Base-by-base conservation (phyloP, 352 stramenopile species). In the Peronospora farinosa region DNA sequence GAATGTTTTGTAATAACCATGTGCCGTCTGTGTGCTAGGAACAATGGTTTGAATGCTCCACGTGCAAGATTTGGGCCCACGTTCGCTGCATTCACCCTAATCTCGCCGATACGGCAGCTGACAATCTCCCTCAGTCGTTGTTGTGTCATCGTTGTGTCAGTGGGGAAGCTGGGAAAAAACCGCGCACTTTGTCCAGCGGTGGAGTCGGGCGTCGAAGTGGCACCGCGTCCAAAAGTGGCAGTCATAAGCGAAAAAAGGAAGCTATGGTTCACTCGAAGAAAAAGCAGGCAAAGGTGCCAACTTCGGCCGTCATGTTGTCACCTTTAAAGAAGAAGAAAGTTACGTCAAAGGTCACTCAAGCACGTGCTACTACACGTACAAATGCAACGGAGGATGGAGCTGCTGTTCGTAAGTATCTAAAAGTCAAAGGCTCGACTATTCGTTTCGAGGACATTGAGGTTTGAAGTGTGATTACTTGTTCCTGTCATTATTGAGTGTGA, bases 11-110 rank as follows among this genome's bases (percentile, higher is more conserved):
- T n/a, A 21, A 38, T 40, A 47, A 53, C 11, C 10, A 35, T 10
- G 11, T 47, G 28, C 19, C 17, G 13, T 35, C 5, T 57, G 35
- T 44, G 50, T 44, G 38, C 0, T 44, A 92, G 75, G 73, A 81
- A 28, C 72, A 80, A 68, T 90, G 77, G 73, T 90, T 92, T 52
- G 78, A 92, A 59, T 92, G 78, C 46, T 89, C 82, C 0, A 60
- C 62, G 27, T 92, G 82, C 56, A 76, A 81, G 43, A 78, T 90
- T 44, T 92, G 82, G 82, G 58, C 69, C 9, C 82, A 92, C 21
- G 50, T 92, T 12, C 61, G 65, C 32, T 92, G 82, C 47, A 55
- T 83, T 35, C 73, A 89, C 36, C 78, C 72, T 11, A 61, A 60
- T 16, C 50, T 86, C 2, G 61, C 58, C 6, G 39, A 49, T 5